Percentiles rank a stretch among this genome's conserved stretches.
Evolutionary conservation across 768 basidiomycete genomes (phyloP).

Genomic region (Mycena belliarum): DNA sequence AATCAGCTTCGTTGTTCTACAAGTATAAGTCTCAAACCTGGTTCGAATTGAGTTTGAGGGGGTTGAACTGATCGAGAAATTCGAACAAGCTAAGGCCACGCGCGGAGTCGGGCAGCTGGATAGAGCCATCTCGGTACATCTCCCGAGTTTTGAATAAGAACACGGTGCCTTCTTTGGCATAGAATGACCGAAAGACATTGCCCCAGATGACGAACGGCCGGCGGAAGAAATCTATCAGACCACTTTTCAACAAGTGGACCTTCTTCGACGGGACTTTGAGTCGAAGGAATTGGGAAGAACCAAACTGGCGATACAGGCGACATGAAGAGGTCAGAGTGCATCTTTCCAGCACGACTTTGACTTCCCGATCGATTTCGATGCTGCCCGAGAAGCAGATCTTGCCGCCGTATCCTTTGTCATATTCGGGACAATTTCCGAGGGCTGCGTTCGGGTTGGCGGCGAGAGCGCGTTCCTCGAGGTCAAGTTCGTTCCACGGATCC

Average conservation of each 20-base stretch:
- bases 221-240: constrained; percentile 42
- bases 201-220: constrained; percentile 55
- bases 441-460: constrained; percentile 33
- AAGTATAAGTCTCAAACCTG: constrained; percentile 53
- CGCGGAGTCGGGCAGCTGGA: constrained; percentile 10
- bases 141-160: constrained; percentile 61
- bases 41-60: constrained; percentile 41
- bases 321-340: constrained; percentile 55
- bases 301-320: constrained; percentile 59
- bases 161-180: constrained; percentile 56
- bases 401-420: constrained; percentile 47
- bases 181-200: constrained; percentile 59
- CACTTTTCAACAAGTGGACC: constrained; percentile 30
- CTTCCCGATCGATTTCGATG: constrained; percentile 23
- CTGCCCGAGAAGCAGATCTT: constrained; percentile 51
- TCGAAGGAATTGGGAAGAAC: constrained; percentile 57
- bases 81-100: constrained; percentile 37
- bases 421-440: constrained; percentile 42
- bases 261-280: constrained; percentile 42
- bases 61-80: constrained; percentile 60
- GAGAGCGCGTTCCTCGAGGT: constrained; percentile 50
- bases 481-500: constrained; percentile 66
- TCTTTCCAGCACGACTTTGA: constrained; percentile 45
- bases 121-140: constrained; percentile 20
- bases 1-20: too few species aligned